Evolutionary conservation across 495 filamentous ascomycete genomes (phyloP).

Genomic region (Neurospora sp.): DNA sequence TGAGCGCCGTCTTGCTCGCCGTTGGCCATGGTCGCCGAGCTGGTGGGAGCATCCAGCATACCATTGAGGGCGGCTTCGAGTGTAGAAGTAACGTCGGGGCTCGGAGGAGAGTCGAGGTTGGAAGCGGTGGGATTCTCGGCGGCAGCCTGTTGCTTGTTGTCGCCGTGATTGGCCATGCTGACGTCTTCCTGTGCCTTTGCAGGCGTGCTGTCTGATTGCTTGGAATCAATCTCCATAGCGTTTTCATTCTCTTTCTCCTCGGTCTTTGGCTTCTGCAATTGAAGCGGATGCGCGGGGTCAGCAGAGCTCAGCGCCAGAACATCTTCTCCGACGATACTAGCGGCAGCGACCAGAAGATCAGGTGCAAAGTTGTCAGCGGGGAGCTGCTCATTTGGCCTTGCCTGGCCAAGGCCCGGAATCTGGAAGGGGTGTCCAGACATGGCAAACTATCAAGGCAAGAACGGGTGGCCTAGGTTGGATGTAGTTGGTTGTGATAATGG

Average conservation of each 20-base stretch:
- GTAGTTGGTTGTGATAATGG: background rate
- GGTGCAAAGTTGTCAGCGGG: constrained; percentile 13
- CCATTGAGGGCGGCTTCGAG: constrained; percentile 37
- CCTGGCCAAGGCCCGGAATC: constrained; percentile 31
- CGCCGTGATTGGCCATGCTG: constrained; percentile 1
- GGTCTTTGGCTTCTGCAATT: background rate
- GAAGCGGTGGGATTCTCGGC: background rate
- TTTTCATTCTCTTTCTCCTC: constrained; percentile 7
- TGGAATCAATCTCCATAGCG: background rate
- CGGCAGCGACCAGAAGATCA: constrained; percentile 11
- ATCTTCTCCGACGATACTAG: constrained; percentile 1
- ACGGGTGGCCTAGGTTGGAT: constrained; percentile 1
- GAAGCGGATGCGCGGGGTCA: background rate
- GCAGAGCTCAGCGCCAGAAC: background rate
- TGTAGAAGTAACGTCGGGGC: constrained; percentile 30
- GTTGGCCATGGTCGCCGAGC: constrained; percentile 3
- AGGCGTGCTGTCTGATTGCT: background rate
- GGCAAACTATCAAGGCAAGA: background rate
- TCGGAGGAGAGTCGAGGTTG: constrained; percentile 12
- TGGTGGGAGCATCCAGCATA: constrained; percentile 11
- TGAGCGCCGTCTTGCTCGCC: constrained; percentile 7
- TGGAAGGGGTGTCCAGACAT: constrained; percentile 35
- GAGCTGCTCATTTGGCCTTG: constrained; percentile 16
- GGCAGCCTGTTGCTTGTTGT: constrained; percentile 1
- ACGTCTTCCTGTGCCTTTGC: background rate